Percentiles rank a stretch among this genome's conserved stretches.
Evolutionary conservation across 208 protist species (phyloP).

Genomic region (Leishmania arabica): DNA sequence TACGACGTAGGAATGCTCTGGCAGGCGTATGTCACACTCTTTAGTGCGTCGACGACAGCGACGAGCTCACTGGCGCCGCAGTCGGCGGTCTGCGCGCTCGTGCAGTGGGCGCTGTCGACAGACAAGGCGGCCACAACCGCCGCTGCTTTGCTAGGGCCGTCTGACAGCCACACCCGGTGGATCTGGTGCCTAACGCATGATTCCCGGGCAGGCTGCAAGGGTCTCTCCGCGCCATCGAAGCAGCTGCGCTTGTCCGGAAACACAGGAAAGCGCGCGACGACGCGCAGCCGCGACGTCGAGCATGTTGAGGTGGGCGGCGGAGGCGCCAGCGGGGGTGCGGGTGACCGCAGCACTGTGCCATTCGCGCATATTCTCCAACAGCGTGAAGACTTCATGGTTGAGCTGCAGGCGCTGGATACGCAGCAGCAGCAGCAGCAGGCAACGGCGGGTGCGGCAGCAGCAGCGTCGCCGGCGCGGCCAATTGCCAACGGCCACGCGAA

Average conservation of each 20-base stretch:
- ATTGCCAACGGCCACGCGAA: not conserved
- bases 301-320: not conserved
- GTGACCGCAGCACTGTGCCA: slow-evolving; percentile 4
- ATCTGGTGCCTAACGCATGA: slow-evolving; percentile 16
- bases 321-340: not conserved
- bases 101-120: slow-evolving; percentile 18
- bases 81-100: slow-evolving; percentile 19
- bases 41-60: slow-evolving; percentile 15
- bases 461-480: not conserved
- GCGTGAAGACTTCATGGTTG: slow-evolving; percentile 25
- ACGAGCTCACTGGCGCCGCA: slow-evolving; percentile 11
- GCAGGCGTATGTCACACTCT: slow-evolving; percentile 37
- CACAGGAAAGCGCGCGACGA: not conserved
- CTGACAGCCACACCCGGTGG: slow-evolving; percentile 6
- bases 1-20: slow-evolving; percentile 30
- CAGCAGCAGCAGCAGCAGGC: slow-evolving; percentile 2
- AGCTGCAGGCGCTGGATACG: slow-evolving; percentile 21
- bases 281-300: not conserved
- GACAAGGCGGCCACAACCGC: slow-evolving; percentile 8
- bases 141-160: slow-evolving; percentile 6
- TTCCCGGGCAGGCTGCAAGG: not conserved
- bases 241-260: not conserved
- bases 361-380: slow-evolving; percentile 30
- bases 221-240: not conserved
- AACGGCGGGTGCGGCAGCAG: not conserved